phyloP scores from a whole-genome alignment of 2,329 filamentous ascomycete species.

The Cytospora mali region DNA sequence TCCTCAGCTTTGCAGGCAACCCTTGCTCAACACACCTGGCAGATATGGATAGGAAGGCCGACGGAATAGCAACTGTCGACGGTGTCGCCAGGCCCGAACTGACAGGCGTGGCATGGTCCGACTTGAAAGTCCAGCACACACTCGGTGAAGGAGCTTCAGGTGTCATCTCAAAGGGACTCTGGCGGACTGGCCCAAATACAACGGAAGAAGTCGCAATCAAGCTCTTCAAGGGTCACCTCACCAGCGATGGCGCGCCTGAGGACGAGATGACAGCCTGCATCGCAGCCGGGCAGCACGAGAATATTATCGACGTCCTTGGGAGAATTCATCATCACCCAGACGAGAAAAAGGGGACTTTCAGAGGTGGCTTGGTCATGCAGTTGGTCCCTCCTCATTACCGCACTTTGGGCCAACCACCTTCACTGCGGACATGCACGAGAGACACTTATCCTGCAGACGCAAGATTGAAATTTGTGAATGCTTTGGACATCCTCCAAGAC shows the following conservation, averaged over 20 bases:
- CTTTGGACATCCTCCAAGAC: conserved; percentile 42
- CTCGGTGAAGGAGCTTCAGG: conserved; percentile 51
- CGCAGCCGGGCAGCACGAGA: conserved; percentile 47
- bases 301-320: conserved; percentile 50
- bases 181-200: conserved; percentile 35
- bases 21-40: conserved; percentile 41
- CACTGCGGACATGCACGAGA: conserved; percentile 48
- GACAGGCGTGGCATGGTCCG: conserved; percentile 43
- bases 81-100: conserved; percentile 30
- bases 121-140: conserved; percentile 44
- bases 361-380: conserved; percentile 49
- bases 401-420: conserved; percentile 48
- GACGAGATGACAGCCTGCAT: conserved; percentile 53
- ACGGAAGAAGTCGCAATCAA: conserved; percentile 49
- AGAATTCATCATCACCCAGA: conserved; percentile 45
- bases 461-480: conserved; percentile 36
- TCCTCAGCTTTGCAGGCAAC: conserved; percentile 52
- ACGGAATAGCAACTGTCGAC: conserved; percentile 4
- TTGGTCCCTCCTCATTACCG: conserved; percentile 48
- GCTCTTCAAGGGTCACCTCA: conserved; percentile 50
- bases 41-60: background rate
- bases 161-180: conserved; percentile 46
- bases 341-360: conserved; percentile 33
- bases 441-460: conserved; percentile 43
- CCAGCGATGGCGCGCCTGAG: conserved; percentile 50